Evolutionary conservation across 495 filamentous ascomycete genomes (phyloP).

Genomic region (Neurospora pannonica): DNA sequence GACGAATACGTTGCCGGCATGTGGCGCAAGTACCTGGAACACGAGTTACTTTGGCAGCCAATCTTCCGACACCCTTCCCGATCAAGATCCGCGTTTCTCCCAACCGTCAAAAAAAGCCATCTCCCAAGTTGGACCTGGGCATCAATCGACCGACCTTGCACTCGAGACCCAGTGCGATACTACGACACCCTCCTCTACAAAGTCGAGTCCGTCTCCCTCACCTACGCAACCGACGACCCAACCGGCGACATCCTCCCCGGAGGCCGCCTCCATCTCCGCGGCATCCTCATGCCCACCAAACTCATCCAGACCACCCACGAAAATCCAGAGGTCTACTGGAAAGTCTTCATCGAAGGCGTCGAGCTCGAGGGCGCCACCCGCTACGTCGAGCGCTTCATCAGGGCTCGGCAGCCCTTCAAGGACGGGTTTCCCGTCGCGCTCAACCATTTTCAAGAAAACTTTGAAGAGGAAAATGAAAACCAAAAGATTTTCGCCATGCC

Average conservation of each 20-base stretch:
- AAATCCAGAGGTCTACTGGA: background rate
- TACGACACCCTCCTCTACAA: background rate
- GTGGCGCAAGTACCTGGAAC: constrained; percentile 2
- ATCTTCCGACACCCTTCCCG: background rate
- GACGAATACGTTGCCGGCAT: constrained; percentile 3
- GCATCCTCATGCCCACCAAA: background rate
- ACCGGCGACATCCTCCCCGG: background rate
- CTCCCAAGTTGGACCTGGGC: background rate
- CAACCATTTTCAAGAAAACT: background rate
- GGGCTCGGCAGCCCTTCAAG: background rate
- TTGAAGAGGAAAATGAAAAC: background rate
- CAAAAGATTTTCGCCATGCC: background rate
- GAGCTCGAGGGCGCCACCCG: background rate
- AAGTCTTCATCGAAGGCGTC: background rate
- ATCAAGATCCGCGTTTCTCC: background rate
- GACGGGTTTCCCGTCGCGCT: background rate
- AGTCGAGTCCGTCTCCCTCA: background rate
- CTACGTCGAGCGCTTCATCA: background rate
- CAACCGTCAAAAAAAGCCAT: background rate
- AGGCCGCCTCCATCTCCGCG: background rate
- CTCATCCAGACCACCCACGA: background rate
- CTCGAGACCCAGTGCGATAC: background rate
- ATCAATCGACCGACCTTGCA: background rate
- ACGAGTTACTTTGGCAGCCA: background rate
- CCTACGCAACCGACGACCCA: background rate